These are phyloP conservation scores for Aurantiochytrium sp. DNA, from an alignment of 108 stramenopile genomes.

Conservation along the genomic window DNA sequence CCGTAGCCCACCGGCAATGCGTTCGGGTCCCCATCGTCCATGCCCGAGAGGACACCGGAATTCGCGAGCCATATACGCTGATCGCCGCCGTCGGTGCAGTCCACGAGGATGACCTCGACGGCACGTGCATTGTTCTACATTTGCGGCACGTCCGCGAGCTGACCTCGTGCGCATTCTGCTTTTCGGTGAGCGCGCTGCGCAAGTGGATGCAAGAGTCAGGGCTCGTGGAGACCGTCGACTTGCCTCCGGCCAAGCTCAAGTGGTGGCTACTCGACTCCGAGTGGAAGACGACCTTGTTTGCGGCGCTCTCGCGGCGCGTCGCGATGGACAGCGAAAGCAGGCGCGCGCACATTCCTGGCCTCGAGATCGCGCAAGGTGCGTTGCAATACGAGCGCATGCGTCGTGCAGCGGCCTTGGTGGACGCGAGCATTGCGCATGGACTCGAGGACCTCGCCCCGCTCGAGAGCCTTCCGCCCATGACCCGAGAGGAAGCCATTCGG, in stretches of 20 bases:
- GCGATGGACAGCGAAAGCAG: not conserved
- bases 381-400: not conserved
- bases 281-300: not conserved
- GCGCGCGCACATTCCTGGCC: not conserved
- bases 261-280: slow-evolving; percentile 13
- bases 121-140: not conserved
- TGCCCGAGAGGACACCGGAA: not conserved
- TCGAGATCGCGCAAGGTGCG: not conserved
- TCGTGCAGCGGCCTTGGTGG: not conserved
- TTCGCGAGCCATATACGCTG: not conserved
- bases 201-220: not conserved
- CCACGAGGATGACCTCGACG: not conserved
- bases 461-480: not conserved
- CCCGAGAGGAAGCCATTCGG: not conserved
- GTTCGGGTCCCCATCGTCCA: not conserved
- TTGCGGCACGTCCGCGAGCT: not conserved
- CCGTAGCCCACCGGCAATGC: not conserved
- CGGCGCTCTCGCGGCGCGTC: not conserved
- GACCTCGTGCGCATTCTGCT: not conserved
- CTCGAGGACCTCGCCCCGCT: not conserved
- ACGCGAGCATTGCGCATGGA: not conserved
- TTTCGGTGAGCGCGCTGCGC: not conserved
- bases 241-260: not conserved
- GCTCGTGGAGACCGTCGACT: not conserved
- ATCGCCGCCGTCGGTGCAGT: not conserved